Conservation (phyloP, 768 basidiomycete genomes). For the Psilocybe cubensis region DNA sequence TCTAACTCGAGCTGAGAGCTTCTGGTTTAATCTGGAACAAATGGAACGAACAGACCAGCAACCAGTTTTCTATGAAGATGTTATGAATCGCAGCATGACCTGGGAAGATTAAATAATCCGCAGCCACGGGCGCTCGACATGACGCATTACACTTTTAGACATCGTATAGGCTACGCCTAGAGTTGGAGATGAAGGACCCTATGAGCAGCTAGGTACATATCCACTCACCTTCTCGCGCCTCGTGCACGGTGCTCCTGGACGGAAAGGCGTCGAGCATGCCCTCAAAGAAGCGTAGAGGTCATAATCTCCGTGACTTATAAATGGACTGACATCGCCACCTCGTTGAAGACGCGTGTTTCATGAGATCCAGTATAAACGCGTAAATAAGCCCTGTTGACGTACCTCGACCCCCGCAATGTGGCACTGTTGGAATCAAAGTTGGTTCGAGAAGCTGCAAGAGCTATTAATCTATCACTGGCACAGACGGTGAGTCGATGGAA, state of each 20-base stretch:
- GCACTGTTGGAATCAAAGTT: too few species aligned
- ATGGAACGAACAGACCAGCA: neutral
- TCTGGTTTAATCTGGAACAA: neutral
- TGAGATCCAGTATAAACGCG: neutral
- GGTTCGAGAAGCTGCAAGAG: too few species aligned
- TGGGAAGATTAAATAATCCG: neutral
- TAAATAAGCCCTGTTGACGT: neutral
- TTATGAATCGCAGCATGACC: neutral
- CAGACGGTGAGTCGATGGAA: too few species aligned
- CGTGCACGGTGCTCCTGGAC: neutral
- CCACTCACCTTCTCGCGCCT: neutral
- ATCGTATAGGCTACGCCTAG: neutral
- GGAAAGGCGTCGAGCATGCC: neutral
- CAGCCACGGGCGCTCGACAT: neutral
- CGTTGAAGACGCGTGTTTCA: neutral
- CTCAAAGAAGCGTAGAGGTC: neutral
- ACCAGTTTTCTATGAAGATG: neutral
- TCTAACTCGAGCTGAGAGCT: too few species aligned
- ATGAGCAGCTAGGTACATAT: neutral
- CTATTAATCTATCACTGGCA: too few species aligned
- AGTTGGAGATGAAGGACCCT: neutral
- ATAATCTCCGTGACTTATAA: neutral
- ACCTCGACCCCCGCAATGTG: too few species aligned
- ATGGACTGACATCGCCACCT: neutral
- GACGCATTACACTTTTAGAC: neutral